A percentile compares a stretch with the other conserved stretches of the same genome.
Evolutionary conservation across 2,329 filamentous ascomycete species (phyloP).

Genomic region (Fusarium luffae): DNA sequence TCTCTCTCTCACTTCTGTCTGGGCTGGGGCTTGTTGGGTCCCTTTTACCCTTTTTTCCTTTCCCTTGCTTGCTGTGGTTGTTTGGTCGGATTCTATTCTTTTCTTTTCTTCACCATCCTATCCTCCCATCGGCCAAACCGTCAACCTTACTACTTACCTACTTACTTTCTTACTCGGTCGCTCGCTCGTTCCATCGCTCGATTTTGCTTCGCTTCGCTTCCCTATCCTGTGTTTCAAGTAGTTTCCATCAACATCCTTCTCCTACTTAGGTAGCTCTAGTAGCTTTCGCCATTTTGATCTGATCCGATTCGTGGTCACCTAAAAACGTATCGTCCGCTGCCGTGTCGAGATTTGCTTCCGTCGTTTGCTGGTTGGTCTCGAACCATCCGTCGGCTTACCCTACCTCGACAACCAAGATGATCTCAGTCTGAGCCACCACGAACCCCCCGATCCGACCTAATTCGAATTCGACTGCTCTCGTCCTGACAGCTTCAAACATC

Average conservation of each 20-base stretch:
- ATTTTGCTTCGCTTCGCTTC: conserved; percentile 27
- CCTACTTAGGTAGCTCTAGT: conserved; percentile 16
- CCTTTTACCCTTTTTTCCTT: conserved; percentile 4
- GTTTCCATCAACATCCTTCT: conserved; percentile 20
- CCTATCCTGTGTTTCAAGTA: conserved; percentile 29
- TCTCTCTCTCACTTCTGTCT: conserved; percentile 5
- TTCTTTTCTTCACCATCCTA: conserved; percentile 2
- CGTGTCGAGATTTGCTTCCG: conserved; percentile 28
- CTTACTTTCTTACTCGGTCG: conserved; percentile 19
- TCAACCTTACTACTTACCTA: background rate
- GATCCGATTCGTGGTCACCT: conserved; percentile 19
- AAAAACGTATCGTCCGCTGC: conserved; percentile 7
- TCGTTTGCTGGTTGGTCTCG: conserved; percentile 25
- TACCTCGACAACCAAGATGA: conserved; percentile 40
- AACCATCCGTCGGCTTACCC: conserved; percentile 19
- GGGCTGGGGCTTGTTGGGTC: conserved; percentile 19
- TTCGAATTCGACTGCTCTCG: conserved; percentile 18
- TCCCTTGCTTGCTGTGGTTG: background rate
- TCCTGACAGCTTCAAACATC: conserved; percentile 17
- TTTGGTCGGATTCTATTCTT: background rate
- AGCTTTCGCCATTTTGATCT: conserved; percentile 15
- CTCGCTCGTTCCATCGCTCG: conserved; percentile 28
- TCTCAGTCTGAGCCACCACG: conserved; percentile 36
- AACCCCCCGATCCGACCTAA: conserved; percentile 21
- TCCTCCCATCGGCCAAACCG: background rate